Base-by-base conservation (phyloP, 2,329 filamentous ascomycete genomes). In the Talaromyces sp. region DNA sequence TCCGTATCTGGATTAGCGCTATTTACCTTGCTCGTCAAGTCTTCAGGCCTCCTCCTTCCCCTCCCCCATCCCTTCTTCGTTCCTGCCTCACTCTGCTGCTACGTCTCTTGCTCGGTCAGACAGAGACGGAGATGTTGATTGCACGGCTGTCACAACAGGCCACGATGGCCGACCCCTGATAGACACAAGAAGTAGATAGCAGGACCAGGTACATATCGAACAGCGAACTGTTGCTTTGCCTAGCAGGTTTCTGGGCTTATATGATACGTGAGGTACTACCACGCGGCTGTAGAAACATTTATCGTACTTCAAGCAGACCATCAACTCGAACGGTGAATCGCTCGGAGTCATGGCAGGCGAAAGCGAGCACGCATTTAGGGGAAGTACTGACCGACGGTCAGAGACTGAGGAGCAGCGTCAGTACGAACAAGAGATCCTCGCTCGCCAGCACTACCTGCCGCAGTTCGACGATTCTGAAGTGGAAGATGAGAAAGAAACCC, bases 371-470 rank as follows among this genome's bases (percentile, higher is more conserved):
- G 33, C 35, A 14, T 35, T 39, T 37, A 56, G 24, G 41, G 24
- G 49, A 56, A 47, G 37, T 6, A 52, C n/a, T n/a, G 45, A 47
- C 19, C 60, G 37, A 43, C 60, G 19, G 13, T 62, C 64, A 45
- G 64, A 59, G 33, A 66, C 64, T 2, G 31, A 63, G 8, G 60
- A 66, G 37, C 64, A 66, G 41, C 54, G 54, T 14, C 60, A 63
- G 13, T 66, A 66, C 33, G 64, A 63, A 37, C 52, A 63, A 60
- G 60, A 66, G n/a, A 52, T 63, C 16, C 37, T 62, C 31, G 35
- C 50, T 6, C 54, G 16, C 35, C 64, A 66, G 45, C 60, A 56
- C 33, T 60, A 63, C 45, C 33, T 60, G 10, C 43, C 33, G 8
- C 52, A 66, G 59, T 14, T 31, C 1, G 31, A 57, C 31, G 54